Evolutionary conservation across 2,329 filamentous ascomycete genomes (phyloP), one percentile per base, ranked within the genome.

Genomic region (Fusarium equiseti): DNA sequence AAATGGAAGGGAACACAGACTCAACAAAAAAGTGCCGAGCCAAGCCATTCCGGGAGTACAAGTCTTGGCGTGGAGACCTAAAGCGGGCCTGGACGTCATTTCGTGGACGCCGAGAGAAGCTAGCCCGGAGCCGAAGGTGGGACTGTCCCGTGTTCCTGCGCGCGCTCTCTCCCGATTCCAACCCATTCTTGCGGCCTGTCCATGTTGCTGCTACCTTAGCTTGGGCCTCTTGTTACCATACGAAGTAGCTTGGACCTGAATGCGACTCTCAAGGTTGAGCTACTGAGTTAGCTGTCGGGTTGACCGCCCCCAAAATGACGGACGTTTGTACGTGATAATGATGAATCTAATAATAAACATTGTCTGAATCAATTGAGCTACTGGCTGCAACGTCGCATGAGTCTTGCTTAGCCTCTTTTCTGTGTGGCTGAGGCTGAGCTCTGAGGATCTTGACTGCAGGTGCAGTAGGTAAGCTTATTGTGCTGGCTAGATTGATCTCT

Each of bases 21-120:
- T 65, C 52, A 66, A 51, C 52, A 65, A 35, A 59, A 35, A 59
- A 38, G n/a, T 59, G 27, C 60, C 61, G 40, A 43, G 59, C 51
- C 62, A 32, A 63, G 32, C 43, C 60, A 35, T 18, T 59, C 43
- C 22, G 11, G 45, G 49, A 29, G 7, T 22, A n/a, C 48, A 55
- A 38, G 43, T 50, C 32, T 49, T 43, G 26, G 35, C 55, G 20
- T 57, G 16, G 20, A 18, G 35, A 64, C 20, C 20, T 32, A 24
- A 20, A 48, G 53, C 27, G 61, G 60, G 45, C 11, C 45, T 22
- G 7, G 29, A 43, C 62, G 61, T 63, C 61, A 65, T 42, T 42
- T 52, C 52, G 52, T 46, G 45, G 38, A 31, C 52, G 27, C 60
- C 60, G 60, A 66, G 32, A n/a, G 40, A 55, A 40, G 29, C 42